Evolutionary conservation across 2,329 filamentous ascomycete species (phyloP).

Genomic region (Lachnellula subtilissima): DNA sequence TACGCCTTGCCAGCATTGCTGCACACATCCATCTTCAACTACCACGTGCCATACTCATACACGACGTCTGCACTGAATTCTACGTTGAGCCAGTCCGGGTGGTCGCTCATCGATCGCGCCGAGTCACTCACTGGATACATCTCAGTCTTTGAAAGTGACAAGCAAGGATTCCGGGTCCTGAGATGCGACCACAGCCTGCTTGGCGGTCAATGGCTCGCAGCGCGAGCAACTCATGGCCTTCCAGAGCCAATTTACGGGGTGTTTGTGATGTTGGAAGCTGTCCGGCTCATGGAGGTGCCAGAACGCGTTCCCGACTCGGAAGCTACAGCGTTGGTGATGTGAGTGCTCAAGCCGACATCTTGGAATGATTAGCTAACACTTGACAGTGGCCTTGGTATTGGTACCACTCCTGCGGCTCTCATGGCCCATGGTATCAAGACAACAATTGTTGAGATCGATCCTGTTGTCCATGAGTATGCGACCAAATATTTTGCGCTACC

Average conservation of each 20-base stretch:
- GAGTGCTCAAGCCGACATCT: slow-evolving; percentile 35
- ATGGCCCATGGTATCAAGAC: slow-evolving; percentile 86
- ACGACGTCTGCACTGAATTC: slow-evolving; percentile 61
- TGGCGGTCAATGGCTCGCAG: slow-evolving; percentile 79
- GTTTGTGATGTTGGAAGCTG: slow-evolving; percentile 93
- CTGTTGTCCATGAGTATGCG: slow-evolving; percentile 79
- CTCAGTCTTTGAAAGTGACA: slow-evolving; percentile 74
- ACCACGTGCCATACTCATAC: slow-evolving; percentile 61
- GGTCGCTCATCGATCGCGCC: slow-evolving; percentile 70
- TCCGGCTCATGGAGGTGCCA: slow-evolving; percentile 67
- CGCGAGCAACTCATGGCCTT: slow-evolving; percentile 62
- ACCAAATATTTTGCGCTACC: slow-evolving; percentile 77
- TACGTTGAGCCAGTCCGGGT: slow-evolving; percentile 61
- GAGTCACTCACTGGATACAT: slow-evolving; percentile 91
- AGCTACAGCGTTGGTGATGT: slow-evolving; percentile 82
- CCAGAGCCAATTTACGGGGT: slow-evolving; percentile 90
- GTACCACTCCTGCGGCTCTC: slow-evolving; percentile 82
- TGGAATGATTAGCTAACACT: slow-evolving; percentile 20
- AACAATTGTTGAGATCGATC: slow-evolving; percentile 92
- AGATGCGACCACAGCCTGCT: slow-evolving; percentile 92
- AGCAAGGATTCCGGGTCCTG: slow-evolving; percentile 71
- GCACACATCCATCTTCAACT: slow-evolving; percentile 67
- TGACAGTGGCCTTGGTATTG: slow-evolving; percentile 77
- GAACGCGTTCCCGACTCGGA: slow-evolving; percentile 53
- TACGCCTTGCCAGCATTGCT: slow-evolving; percentile 67